phyloP scores from a whole-genome alignment of 805 yeast genomes.

The Wickerhamiella nectarea region DNA sequence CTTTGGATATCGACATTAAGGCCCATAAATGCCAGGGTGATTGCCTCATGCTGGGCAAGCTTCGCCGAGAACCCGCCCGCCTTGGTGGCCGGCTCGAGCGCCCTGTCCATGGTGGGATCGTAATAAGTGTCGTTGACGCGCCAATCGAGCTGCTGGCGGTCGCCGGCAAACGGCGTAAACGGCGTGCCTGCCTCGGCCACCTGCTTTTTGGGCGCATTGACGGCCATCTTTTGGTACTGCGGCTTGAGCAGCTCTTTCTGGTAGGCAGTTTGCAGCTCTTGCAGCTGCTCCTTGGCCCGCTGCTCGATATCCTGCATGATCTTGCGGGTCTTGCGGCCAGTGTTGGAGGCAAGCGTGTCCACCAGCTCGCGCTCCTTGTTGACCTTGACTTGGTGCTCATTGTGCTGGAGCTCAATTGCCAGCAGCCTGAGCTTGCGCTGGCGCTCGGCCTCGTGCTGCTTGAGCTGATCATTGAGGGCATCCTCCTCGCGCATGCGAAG shows the following conservation, averaged over 20 bases:
- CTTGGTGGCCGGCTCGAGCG: slow-evolving; percentile 43
- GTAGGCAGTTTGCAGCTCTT: slow-evolving; percentile 48
- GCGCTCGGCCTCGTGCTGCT: slow-evolving; percentile 58
- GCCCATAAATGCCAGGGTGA: slow-evolving; percentile 84
- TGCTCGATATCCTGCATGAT: slow-evolving; percentile 41
- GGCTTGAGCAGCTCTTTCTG: slow-evolving; percentile 28
- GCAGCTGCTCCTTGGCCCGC: slow-evolving; percentile 46
- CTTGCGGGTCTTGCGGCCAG: slow-evolving; percentile 32
- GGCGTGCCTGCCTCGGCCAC: slow-evolving; percentile 33
- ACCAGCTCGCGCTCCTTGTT: slow-evolving; percentile 43
- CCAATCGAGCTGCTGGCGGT: slow-evolving; percentile 48
- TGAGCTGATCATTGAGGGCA: slow-evolving; percentile 46
- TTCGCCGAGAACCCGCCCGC: slow-evolving; percentile 79
- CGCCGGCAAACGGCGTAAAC: slow-evolving; percentile 91
- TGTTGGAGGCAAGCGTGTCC: slow-evolving; percentile 33
- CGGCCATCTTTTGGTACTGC: slow-evolving; percentile 25
- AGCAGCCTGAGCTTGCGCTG: slow-evolving; percentile 36
- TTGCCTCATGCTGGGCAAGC: slow-evolving; percentile 55
- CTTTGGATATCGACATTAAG: slow-evolving; percentile 64
- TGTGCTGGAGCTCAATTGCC: slow-evolving; percentile 51
- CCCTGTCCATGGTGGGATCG: slow-evolving; percentile 49
- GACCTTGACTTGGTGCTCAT: slow-evolving; percentile 32
- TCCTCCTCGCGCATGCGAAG: slow-evolving; percentile 58
- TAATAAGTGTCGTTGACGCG: slow-evolving; percentile 35
- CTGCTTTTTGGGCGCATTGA: slow-evolving; percentile 14